Conservation (phyloP, 2,329 filamentous ascomycete genomes). For the Iodosphaeria phyllophila region DNA sequence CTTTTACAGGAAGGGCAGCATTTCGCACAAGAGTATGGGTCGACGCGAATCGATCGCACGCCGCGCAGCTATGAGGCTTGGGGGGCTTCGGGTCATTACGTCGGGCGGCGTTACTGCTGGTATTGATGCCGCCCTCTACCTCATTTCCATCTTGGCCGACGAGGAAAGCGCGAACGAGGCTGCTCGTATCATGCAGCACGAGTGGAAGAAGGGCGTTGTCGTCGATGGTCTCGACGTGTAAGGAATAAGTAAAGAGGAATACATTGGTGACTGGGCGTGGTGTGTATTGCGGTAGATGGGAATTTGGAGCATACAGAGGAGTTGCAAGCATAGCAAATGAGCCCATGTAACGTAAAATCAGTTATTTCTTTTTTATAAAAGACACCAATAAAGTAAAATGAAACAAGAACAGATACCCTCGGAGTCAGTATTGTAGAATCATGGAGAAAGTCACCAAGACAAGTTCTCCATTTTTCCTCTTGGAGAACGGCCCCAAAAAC, state of each 20-base stretch:
- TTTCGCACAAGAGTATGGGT: constrained; percentile 58
- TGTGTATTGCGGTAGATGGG: no score
- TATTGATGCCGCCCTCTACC: constrained; percentile 67
- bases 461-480: no score
- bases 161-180: constrained; percentile 61
- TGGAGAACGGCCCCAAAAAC: no score
- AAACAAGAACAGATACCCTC: no score
- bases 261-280: no score
- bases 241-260: constrained; percentile 8
- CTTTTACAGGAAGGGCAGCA: constrained; percentile 55
- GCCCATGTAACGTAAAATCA: no score
- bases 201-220: constrained; percentile 71
- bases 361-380: no score
- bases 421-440: no score
- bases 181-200: constrained; percentile 59
- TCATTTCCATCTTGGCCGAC: constrained; percentile 67
- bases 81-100: constrained; percentile 57
- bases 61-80: constrained; percentile 56
- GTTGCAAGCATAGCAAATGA: no score
- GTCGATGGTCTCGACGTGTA: constrained; percentile 75
- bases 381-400: no score
- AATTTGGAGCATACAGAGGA: no score
- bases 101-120: constrained; percentile 62
- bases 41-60: constrained; percentile 67
- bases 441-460: no score